Evolutionary conservation across 2,329 filamentous ascomycete species (phyloP), one percentile per base, ranked within the genome.

Genomic region (Fonsecaea multimorphosa): DNA sequence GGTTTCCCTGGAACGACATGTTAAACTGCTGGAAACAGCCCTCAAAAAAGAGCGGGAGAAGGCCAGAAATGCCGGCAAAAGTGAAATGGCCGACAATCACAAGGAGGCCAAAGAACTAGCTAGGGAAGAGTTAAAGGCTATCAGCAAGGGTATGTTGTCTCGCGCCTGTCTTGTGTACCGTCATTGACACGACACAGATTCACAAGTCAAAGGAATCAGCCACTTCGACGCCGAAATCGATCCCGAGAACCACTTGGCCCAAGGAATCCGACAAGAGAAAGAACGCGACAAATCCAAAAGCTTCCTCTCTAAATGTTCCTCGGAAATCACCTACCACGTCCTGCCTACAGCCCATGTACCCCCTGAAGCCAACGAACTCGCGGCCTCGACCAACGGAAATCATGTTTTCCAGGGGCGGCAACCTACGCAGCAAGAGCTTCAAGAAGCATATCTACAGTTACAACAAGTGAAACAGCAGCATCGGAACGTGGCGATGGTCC

Each of bases 1-100:
- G 74, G 93, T 93, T 78, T 92, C 93, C 36, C 81, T 97, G 61
- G 93, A 92, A 77, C 93, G 93, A 81, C 96, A 97, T 75, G 91
- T 98, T 65, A 85, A 88, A 61, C 92, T 98, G 79, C 85, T 98
- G 68, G 93, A 98, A 80, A 87, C 89, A 73, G 95, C 94, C 69
- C 83, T 97, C 74, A 93, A 91, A 78, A 90, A 92, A 69, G 92
- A 97, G 80, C 85, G 91, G 24, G 85, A 86, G 60, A 90, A 93
- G 79, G 83, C 87, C 67, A 91, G 82, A 75, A 80, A 80, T 68
- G 75, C 80, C 49, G 77, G 76, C n/a, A 79, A 79, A 61, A 83
- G 81, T 44, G 82, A 83, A 61, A 79, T 89, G 70, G 79, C 84
- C 19, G 81, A 84, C 27, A 81, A 72, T 24, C 79, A 65, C 74